Conservation (phyloP, 306 rosid species). For the Cyamopsis tetragonoloba region DNA sequence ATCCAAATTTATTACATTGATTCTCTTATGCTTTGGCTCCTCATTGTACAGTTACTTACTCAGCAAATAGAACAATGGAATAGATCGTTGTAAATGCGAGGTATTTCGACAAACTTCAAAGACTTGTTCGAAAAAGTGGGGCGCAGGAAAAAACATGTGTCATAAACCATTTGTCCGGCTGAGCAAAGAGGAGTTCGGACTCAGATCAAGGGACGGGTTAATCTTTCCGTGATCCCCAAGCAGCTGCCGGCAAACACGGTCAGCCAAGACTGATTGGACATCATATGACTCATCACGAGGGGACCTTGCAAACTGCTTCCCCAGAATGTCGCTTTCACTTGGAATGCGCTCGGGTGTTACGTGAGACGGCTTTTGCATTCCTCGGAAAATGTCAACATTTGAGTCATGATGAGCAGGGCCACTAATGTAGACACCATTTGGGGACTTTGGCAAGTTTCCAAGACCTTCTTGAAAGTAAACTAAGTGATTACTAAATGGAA, state of each 20-base stretch:
- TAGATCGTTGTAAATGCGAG: constrained; percentile 27
- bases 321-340: constrained; percentile 50
- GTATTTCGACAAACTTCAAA: constrained; percentile 19
- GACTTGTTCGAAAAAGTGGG: constrained; percentile 4
- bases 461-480: constrained; percentile 64
- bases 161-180: constrained; percentile 54
- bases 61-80: constrained; percentile 31
- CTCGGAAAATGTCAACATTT: constrained; percentile 62
- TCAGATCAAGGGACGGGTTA: constrained; percentile 60
- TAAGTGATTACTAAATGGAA: constrained; percentile 56
- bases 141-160: constrained; percentile 27
- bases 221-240: constrained; percentile 56
- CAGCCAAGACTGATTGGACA: constrained; percentile 81
- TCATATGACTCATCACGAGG: constrained; percentile 44
- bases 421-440: constrained; percentile 41
- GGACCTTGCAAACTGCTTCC: constrained; percentile 46
- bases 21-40: constrained; percentile 39
- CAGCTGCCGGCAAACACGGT: constrained; percentile 75
- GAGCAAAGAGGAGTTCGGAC: constrained; percentile 55
- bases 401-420: constrained; percentile 54
- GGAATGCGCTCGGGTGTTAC: constrained; percentile 50
- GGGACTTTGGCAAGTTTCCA: constrained; percentile 57
- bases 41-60: constrained; percentile 46
- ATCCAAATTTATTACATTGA: constrained; percentile 40
- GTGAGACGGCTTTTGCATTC: constrained; percentile 61